These are phyloP conservation scores for Penicillium hesseltinei DNA, from an alignment of 2,329 filamentous ascomycete genomes.

Conservation along the genomic window DNA sequence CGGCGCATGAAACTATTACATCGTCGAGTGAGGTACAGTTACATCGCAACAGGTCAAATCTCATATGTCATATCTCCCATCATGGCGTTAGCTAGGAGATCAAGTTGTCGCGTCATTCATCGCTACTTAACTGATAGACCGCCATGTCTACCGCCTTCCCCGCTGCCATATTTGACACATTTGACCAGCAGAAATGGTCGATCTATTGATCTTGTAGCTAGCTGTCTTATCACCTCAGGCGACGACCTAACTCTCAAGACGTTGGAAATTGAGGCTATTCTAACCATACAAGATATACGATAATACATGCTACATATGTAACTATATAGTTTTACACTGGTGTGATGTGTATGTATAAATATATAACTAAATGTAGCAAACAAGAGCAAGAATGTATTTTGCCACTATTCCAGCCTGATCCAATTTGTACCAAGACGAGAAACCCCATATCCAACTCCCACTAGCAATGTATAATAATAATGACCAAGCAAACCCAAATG, in stretches of 20 bases:
- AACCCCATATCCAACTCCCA: not conserved
- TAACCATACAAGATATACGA: not conserved
- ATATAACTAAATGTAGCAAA: not conserved
- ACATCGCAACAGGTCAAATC: not conserved
- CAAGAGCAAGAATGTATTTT: constrained; percentile 11
- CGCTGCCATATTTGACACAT: not conserved
- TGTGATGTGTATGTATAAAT: constrained; percentile 2
- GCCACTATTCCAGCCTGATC: not conserved
- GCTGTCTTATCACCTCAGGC: not conserved
- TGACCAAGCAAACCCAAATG: not conserved
- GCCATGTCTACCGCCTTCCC: not conserved
- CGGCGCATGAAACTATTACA: not conserved
- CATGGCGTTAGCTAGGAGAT: not conserved
- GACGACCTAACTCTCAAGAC: not conserved
- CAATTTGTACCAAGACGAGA: not conserved
- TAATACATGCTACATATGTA: not conserved
- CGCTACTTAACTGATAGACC: not conserved
- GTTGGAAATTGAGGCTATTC: not conserved
- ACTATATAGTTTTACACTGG: not conserved
- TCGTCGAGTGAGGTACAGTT: not conserved
- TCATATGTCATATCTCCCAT: not conserved
- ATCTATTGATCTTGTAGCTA: constrained; percentile 1
- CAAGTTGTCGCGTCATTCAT: not conserved
- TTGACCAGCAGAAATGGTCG: not conserved
- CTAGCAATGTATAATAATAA: constrained; percentile 1